Evolutionary conservation across 345 rosid genomes (phyloP).

Genomic region (Nephelium lappaceum): DNA sequence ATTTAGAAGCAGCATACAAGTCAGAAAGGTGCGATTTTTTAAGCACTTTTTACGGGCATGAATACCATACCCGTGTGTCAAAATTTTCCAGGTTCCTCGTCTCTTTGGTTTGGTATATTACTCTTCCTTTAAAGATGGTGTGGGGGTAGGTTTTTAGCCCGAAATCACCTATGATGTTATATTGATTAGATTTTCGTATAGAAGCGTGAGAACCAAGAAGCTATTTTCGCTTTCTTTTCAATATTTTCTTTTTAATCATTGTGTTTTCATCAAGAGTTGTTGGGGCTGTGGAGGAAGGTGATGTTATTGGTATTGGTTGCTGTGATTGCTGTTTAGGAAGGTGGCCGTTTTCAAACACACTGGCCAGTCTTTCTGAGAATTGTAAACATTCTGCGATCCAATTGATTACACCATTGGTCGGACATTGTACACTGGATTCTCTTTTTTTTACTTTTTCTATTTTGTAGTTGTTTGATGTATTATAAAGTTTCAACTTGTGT

Average conservation of each 20-base stretch:
- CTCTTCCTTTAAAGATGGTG: not conserved
- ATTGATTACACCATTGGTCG: not conserved
- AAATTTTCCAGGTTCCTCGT: not conserved
- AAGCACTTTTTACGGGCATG: slow-evolving; percentile 5
- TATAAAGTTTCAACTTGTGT: too few species aligned
- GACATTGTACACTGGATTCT: not conserved
- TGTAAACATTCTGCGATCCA: not conserved
- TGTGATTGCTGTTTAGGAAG: not conserved
- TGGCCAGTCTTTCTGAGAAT: not conserved
- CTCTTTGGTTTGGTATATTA: not conserved
- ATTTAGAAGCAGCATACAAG: not conserved
- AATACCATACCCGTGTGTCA: not conserved
- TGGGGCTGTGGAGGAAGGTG: too few species aligned
- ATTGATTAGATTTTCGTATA: not conserved
- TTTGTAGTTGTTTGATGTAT: too few species aligned
- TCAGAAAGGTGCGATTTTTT: slow-evolving; percentile 12
- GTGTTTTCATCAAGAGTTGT: too few species aligned
- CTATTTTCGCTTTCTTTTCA: not conserved
- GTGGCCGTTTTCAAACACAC: not conserved
- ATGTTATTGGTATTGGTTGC: not conserved
- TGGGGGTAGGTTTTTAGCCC: slow-evolving; percentile 12
- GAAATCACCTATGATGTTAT: not conserved
- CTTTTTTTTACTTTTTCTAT: too few species aligned
- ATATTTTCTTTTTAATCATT: too few species aligned
- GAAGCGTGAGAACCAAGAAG: not conserved